These are phyloP conservation scores for Metschnikowia gelsemii DNA, from an alignment of 805 yeast genomes.

Conservation along the genomic window DNA sequence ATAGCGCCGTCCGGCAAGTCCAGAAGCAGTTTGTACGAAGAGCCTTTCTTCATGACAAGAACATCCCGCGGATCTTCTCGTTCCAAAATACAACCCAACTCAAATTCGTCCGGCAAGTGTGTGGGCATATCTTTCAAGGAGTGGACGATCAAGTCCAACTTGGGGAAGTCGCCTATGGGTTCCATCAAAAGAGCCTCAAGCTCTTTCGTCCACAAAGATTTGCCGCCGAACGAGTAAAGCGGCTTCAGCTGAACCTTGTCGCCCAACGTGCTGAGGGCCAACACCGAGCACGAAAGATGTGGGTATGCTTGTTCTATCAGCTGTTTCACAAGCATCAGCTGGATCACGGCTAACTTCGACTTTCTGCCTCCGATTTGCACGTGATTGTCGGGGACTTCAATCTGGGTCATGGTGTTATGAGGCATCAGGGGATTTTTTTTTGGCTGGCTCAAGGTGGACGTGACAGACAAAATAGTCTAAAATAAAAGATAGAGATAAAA, in stretches of 20 bases:
- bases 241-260: slow-evolving; percentile 86
- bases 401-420: slow-evolving; percentile 23
- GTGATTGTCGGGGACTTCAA: slow-evolving; percentile 29
- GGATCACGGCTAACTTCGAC: slow-evolving; percentile 83
- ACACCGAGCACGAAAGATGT: slow-evolving; percentile 65
- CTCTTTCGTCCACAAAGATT: slow-evolving; percentile 95
- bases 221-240: slow-evolving; percentile 92
- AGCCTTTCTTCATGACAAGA: slow-evolving; percentile 65
- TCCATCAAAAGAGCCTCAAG: slow-evolving; percentile 74
- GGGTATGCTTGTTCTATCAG: slow-evolving; percentile 61
- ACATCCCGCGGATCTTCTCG: slow-evolving; percentile 96
- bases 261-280: slow-evolving; percentile 83
- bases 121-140: slow-evolving; percentile 95
- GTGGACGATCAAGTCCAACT: slow-evolving; percentile 87
- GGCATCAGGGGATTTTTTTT: slow-evolving; percentile 17
- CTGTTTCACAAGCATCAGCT: slow-evolving; percentile 70
- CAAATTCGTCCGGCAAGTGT: slow-evolving; percentile 81
- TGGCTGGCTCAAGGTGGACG: slow-evolving; percentile 1
- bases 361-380: slow-evolving; percentile 82
- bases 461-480: slow-evolving; percentile 6
- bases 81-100: slow-evolving; percentile 79
- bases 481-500: not conserved
- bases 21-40: slow-evolving; percentile 58
- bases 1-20: slow-evolving; percentile 84
- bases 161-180: slow-evolving; percentile 58